These are phyloP conservation scores for Stephania cephalantha DNA, from an alignment of 164 flowering plant species.

Conservation along the genomic window DNA sequence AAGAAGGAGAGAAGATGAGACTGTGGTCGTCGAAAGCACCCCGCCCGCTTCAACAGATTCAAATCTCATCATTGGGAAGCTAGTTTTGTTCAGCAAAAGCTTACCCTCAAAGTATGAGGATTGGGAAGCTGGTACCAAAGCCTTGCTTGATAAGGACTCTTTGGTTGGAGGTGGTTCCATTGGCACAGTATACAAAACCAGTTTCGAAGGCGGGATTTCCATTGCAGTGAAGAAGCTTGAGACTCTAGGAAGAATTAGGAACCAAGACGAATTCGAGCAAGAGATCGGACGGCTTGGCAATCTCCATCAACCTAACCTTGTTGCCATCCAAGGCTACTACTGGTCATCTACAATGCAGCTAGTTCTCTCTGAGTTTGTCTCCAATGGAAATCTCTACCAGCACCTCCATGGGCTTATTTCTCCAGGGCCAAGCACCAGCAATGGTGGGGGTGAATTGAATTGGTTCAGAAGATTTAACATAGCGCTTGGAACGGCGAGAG, in stretches of 20 bases:
- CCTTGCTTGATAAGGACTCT: slow-evolving; percentile 84
- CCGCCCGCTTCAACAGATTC: slow-evolving; percentile 73
- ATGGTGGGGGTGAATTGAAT: slow-evolving; percentile 42
- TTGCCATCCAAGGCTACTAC: slow-evolving; percentile 81
- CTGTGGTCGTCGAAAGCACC: slow-evolving; percentile 56
- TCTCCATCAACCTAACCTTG: slow-evolving; percentile 69
- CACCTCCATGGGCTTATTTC: slow-evolving; percentile 57
- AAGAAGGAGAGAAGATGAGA: slow-evolving; percentile 30
- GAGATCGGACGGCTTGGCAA: slow-evolving; percentile 80
- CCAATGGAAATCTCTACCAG: slow-evolving; percentile 75
- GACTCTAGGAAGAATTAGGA: slow-evolving; percentile 74
- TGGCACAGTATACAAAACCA: slow-evolving; percentile 80
- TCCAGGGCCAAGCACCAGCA: slow-evolving; percentile 60
- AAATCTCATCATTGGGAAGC: slow-evolving; percentile 74
- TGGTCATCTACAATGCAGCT: slow-evolving; percentile 89
- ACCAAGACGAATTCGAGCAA: slow-evolving; percentile 96
- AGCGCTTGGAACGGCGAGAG: slow-evolving; percentile 87
- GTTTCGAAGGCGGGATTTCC: slow-evolving; percentile 76
- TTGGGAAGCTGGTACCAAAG: slow-evolving; percentile 95
- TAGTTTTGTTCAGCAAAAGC: slow-evolving; percentile 89
- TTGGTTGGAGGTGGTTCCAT: slow-evolving; percentile 81
- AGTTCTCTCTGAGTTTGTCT: slow-evolving; percentile 67
- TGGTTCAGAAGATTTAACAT: slow-evolving; percentile 85
- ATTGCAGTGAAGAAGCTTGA: slow-evolving; percentile 96
- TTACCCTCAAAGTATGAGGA: slow-evolving; percentile 92